Evolutionary conservation across 495 filamentous ascomycete genomes (phyloP), one percentile per base, ranked within the genome.

Genomic region (Podospora bellae-mahoneyi): DNA sequence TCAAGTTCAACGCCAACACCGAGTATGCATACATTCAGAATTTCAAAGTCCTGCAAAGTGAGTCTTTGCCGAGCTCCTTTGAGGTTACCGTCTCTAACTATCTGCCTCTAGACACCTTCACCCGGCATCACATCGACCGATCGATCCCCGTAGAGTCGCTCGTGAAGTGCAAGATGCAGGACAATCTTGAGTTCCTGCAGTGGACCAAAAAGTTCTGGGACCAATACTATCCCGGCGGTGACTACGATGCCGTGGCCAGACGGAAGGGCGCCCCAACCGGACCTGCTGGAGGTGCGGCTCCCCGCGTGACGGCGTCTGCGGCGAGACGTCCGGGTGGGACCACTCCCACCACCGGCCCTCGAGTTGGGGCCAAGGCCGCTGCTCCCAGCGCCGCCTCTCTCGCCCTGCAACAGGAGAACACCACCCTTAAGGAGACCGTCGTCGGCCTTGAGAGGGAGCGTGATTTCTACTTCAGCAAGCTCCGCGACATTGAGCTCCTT

Each of bases 121-220:
- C 90, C 48, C 88, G 89, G 72, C 94, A 98, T 81, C 78, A 84
- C 48, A 87, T 99, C 78, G 92, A 97, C 65, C 92, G 92, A 72
- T 88, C 89, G 27, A 87, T 98, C 69, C 93, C 93, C 71, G 90
- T 97, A 73, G 89, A 97, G 78, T 82, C 86, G 71, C 89, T 99
- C 66, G 85, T 93, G 70, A 98, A 97, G 80, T 99, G 95, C 85
- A 96, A 96, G 82, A 98, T 99, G 92, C 95, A 99, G 82, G 95
- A 99, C 78, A 99, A 99, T 83, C 92, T 99, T 69, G 96, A 97
- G 76, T 99, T 98, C 80, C 87, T 99, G 44, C 95, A 99, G 82
- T 99, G 92, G 92, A 89, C 86, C 64, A 98, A 98, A 86, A 82
- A 84, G 70, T 97, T 92, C 82, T 99, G 95, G 95, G 96, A 99